Base-by-base conservation (phyloP, 2,329 filamentous ascomycete genomes). In the Fusarium staphyleae region DNA sequence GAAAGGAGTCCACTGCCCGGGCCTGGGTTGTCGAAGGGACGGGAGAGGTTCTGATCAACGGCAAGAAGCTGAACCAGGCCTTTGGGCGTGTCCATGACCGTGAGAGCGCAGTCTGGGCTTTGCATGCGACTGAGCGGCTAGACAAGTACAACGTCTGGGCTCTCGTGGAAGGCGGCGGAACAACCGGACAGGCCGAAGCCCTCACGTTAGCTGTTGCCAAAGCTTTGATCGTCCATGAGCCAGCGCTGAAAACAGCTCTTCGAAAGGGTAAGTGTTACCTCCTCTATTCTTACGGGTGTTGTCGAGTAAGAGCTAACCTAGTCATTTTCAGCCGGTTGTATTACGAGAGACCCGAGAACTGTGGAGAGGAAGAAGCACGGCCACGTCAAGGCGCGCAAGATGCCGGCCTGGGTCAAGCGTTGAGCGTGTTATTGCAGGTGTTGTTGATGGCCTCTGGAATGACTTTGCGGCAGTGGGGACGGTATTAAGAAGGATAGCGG, bases 321-420 rank as follows among this genome's bases (percentile, higher is more conserved):
- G 43, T 53, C 39, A 41, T 57, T 59, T 70, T 69, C 74, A 99
- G 95, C 93, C 72, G 96, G 96, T 60, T 92, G 89, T 74, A 85
- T 99, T 61, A 96, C 93, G 45, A 89, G 93, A 70, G 93, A 99
- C 78, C 85, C 88, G 52, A 91, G 93, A 78, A 87, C 82, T 70
- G 96, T 99, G 65, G 95, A 99, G 79, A 93, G 95, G 74, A 99
- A 99, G 87, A 98, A 99, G 85, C 86, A 91, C 51, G 96, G 95
- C 66, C 91, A 91, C 70, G 77, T 96, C 78, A 99, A 99, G 84
- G 93, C 95, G 52, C 90, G 95, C 77, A 99, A 99, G 87, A 96
- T 89, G 86, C 93, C 93, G 55, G 85, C 95, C 68, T 99, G 96
- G 95, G 93, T 98, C 82, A 98, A 97, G 86, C 78, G 83, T 78